Evolutionary conservation across 2,329 filamentous ascomycete genomes (phyloP).

Genomic region (Seiridium unicorne): DNA sequence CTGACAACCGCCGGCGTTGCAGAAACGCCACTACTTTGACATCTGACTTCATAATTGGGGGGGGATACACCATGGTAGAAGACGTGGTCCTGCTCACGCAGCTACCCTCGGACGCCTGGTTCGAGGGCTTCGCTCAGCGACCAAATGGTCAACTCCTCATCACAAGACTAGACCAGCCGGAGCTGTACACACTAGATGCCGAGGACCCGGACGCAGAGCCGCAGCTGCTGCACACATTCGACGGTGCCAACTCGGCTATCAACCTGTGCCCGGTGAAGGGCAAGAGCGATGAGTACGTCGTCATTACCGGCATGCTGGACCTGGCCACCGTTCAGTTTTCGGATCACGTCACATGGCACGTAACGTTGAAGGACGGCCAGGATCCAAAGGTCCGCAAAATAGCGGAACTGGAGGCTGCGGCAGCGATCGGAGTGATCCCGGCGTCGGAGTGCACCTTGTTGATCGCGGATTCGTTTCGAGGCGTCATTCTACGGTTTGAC

Average conservation of each 20-base stretch:
- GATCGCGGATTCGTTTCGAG: neutral
- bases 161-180: slow-evolving; percentile 26
- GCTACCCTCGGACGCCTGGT: slow-evolving; percentile 28
- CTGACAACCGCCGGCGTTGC: neutral
- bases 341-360: slow-evolving; percentile 23
- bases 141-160: slow-evolving; percentile 28
- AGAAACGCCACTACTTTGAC: neutral
- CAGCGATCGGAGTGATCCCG: slow-evolving; percentile 17
- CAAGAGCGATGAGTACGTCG: slow-evolving; percentile 23
- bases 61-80: neutral
- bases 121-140: slow-evolving; percentile 25
- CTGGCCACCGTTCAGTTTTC: slow-evolving; percentile 26
- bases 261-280: slow-evolving; percentile 23
- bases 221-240: slow-evolving; percentile 22
- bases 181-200: slow-evolving; percentile 26
- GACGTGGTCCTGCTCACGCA: slow-evolving; percentile 25
- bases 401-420: slow-evolving; percentile 17
- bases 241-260: slow-evolving; percentile 21
- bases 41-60: neutral
- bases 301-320: slow-evolving; percentile 23
- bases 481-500: slow-evolving; percentile 16
- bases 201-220: slow-evolving; percentile 23
- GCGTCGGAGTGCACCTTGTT: slow-evolving; percentile 23
- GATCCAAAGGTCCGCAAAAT: slow-evolving; percentile 20
- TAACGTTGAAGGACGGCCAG: slow-evolving; percentile 22